Evolutionary conservation across 78 protist genomes (phyloP).

Genomic region (Salpingoeca rosetta): DNA sequence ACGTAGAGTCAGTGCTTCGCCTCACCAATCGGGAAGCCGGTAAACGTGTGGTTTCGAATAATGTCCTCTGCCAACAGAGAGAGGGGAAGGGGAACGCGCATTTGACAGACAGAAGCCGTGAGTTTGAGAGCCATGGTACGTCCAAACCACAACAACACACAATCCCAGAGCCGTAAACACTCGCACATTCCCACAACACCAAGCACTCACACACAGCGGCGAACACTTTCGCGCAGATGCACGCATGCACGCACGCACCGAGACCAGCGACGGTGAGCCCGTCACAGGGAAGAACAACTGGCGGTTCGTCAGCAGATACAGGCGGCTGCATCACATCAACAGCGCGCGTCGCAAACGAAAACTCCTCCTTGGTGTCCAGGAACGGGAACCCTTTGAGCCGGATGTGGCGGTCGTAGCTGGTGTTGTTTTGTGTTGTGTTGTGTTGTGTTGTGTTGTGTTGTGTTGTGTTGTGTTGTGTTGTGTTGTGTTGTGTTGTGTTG

Average conservation of each 20-base stretch:
- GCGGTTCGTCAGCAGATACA: background rate
- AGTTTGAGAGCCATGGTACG: too few relatives aligned
- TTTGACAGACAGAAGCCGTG: too few relatives aligned
- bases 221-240: background rate
- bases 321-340: slow-evolving; percentile 1
- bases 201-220: background rate
- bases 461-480: too few relatives aligned
- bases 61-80: too few relatives aligned
- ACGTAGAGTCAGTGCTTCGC: too few relatives aligned
- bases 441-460: too few relatives aligned
- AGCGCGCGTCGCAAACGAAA: background rate
- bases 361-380: slow-evolving; percentile 26
- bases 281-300: background rate
- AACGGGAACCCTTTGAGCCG: slow-evolving; percentile 38
- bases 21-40: slow-evolving; percentile 3
- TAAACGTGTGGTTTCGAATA: background rate
- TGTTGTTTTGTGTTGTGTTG: too few relatives aligned
- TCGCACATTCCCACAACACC: too few relatives aligned
- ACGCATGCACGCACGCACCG: background rate
- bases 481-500: too few relatives aligned
- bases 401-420: slow-evolving; percentile 46
- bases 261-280: background rate
- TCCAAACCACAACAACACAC: too few relatives aligned
- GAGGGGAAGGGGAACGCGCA: too few relatives aligned
- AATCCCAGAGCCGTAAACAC: too few relatives aligned